Percentiles rank a stretch among this genome's conserved stretches.
Evolutionary conservation across 768 basidiomycete genomes (phyloP).

Genomic region (Termitomyces sp.): DNA sequence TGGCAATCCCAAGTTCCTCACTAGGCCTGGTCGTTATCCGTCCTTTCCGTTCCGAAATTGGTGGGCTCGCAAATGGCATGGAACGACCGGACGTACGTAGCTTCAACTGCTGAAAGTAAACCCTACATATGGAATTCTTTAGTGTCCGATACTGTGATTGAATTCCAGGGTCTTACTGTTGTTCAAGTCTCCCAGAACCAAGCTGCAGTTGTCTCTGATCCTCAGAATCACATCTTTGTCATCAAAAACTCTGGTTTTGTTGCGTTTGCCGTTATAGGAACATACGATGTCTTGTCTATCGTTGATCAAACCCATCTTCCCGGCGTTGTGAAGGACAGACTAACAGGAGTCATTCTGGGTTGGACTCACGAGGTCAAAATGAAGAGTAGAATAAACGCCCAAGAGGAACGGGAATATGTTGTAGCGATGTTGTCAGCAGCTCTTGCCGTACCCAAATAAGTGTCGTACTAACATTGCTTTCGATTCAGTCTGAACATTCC

Average conservation of each 20-base stretch:
- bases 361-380: slow-evolving; percentile 77
- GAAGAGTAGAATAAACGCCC: slow-evolving; percentile 47
- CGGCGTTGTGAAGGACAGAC: slow-evolving; percentile 49
- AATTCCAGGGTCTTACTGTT: slow-evolving; percentile 75
- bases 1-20: slow-evolving; percentile 73
- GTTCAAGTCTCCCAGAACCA: slow-evolving; percentile 85
- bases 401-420: slow-evolving; percentile 56
- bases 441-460: background rate
- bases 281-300: slow-evolving; percentile 75
- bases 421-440: slow-evolving; percentile 67
- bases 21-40: slow-evolving; percentile 74
- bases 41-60: slow-evolving; percentile 72
- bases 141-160: slow-evolving; percentile 82
- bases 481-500: slow-evolving; percentile 66
- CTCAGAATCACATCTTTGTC: slow-evolving; percentile 75
- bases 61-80: slow-evolving; percentile 77
- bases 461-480: background rate
- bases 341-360: slow-evolving; percentile 62
- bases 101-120: background rate
- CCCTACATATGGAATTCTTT: background rate
- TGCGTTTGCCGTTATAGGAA: slow-evolving; percentile 71
- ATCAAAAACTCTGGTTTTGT: slow-evolving; percentile 77
- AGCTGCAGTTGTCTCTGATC: slow-evolving; percentile 75
- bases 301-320: slow-evolving; percentile 82
- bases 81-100: slow-evolving; percentile 60